Evolutionary conservation across 371 early-diverging fungal genomes (phyloP).

Genomic region (Nematocida minor): DNA sequence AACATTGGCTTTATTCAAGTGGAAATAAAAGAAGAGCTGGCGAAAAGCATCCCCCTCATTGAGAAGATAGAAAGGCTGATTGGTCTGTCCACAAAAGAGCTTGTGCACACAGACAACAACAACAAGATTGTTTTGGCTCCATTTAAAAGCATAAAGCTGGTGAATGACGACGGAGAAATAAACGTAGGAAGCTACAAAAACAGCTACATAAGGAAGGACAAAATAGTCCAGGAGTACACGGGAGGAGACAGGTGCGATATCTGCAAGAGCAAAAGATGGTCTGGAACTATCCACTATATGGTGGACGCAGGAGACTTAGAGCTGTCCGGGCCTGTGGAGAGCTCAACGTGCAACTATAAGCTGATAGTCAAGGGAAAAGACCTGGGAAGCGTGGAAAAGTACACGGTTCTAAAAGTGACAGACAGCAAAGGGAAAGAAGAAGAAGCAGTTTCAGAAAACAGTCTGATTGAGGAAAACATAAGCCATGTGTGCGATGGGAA

Average conservation of each 20-base stretch:
- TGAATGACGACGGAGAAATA: conserved; percentile 30
- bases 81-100: neutral
- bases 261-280: conserved; percentile 42
- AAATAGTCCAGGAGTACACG: conserved; percentile 30
- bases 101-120: conserved; percentile 18
- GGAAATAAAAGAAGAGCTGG: neutral
- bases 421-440: too few relatives aligned
- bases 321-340: conserved; percentile 41
- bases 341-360: conserved; percentile 44
- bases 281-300: conserved; percentile 10
- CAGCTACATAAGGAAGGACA: neutral
- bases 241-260: conserved; percentile 42
- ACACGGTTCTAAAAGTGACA: conserved; percentile 13
- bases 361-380: conserved; percentile 14
- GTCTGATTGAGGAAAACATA: too few relatives aligned
- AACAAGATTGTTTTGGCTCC: conserved; percentile 39
- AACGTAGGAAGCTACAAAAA: conserved; percentile 19
- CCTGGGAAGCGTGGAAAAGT: conserved; percentile 12
- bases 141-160: conserved; percentile 21
- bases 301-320: conserved; percentile 1
- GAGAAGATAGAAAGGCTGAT: conserved; percentile 21
- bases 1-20: neutral
- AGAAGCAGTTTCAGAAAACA: too few relatives aligned
- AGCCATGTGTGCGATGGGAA: too few relatives aligned
- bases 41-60: neutral